Evolutionary conservation across 2,329 filamentous ascomycete genomes (phyloP), one percentile per base, ranked within the genome.

Genomic region (Fusarium veterinarium): DNA sequence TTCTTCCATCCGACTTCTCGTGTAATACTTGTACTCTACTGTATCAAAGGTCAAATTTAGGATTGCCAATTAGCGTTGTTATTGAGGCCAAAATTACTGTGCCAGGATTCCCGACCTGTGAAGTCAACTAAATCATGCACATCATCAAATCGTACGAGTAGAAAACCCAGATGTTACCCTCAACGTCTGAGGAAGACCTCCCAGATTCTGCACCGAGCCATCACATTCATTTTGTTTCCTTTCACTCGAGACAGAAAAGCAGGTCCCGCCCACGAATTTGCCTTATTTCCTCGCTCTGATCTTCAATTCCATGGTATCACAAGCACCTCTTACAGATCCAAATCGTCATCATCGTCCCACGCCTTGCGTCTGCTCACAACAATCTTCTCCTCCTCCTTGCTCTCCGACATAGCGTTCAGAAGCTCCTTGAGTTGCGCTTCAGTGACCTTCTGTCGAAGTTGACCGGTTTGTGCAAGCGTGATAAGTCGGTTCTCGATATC

Each of bases 381-480:
- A 82, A 98, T 96, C 85, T 94, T 96, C 81, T 94, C 90, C 82
- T 94, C 89, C 83, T 91, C 88, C 83, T 91, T 87, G 75, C 90
- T 92, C 79, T 97, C 95, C 30, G 94, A 92, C 67, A 98, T 90
- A 20, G 94, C 94, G 71, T 91, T 93, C 72, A 99, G 84, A 64
- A 99, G 87, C 75, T 97, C 94, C 86, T 98, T 98, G 78, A 99
- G 87, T 85, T 98, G 95, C 53, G 92, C 91, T 83, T 99, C 96
- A 3, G 93, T 95, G 51, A 99, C 94, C 81, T 97, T 97, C 70
- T 90, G 85, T 60, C 94, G 87, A 77, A 99, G 86, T 86, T 98
- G 96, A 30, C 95, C 95, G 30, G 91, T 90, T 78, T 95, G 91
- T 65, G 96, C 95, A 64, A 99, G 89, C 91, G 92, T 95, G 82